phyloP scores from a whole-genome alignment of 352 stramenopile genomes.

The Phytophthora chlamydospora region DNA sequence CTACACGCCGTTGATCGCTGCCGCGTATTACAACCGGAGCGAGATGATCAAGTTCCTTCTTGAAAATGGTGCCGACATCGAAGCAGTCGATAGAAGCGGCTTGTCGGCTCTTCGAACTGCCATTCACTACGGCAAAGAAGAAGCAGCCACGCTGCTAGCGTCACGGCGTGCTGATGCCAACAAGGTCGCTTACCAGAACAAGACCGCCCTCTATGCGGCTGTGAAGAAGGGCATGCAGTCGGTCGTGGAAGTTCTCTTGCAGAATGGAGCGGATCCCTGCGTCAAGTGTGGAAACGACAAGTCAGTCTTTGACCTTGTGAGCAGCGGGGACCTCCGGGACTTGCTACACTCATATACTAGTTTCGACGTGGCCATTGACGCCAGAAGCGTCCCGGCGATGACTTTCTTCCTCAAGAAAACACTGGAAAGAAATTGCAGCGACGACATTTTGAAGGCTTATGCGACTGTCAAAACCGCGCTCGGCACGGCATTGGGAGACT shows the following conservation, averaged over 20 bases:
- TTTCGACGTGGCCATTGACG: background rate
- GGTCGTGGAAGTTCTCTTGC: conserved; percentile 3
- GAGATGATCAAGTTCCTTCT: conserved; percentile 16
- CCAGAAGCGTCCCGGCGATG: background rate
- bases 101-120: conserved; percentile 9
- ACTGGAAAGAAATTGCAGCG: background rate
- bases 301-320: background rate
- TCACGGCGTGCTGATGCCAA: background rate
- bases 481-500: background rate
- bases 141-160: conserved; percentile 1
- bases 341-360: background rate
- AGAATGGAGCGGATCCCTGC: background rate
- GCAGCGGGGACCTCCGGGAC: background rate
- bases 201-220: conserved; percentile 1
- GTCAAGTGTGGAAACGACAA: background rate
- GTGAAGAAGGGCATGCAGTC: background rate
- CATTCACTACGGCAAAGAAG: conserved; percentile 7
- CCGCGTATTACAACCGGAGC: conserved; percentile 5
- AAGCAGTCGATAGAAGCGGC: conserved; percentile 7
- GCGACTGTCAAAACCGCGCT: background rate
- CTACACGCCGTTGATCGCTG: conserved; percentile 8
- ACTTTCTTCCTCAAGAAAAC: background rate
- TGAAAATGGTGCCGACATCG: conserved; percentile 10
- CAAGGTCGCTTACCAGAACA: background rate
- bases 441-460: conserved; percentile 1